A percentile compares a stretch with the other conserved stretches of the same genome.
Evolutionary conservation across 768 basidiomycete genomes (phyloP).

Genomic region (Boletus rex-veris): DNA sequence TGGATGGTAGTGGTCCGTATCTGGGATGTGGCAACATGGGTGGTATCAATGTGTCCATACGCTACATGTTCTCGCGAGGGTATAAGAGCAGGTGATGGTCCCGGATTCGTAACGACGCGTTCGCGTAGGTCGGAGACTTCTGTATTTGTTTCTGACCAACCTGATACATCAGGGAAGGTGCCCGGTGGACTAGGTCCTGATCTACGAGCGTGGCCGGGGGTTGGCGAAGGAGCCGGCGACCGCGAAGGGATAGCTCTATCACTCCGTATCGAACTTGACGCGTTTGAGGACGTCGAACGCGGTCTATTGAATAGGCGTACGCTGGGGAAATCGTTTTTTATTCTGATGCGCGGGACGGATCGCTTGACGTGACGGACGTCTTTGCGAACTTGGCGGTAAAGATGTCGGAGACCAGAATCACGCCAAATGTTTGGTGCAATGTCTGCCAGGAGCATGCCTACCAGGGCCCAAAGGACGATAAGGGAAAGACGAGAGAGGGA

Average conservation of each 20-base stretch:
- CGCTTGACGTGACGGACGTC: slow-evolving; percentile 32
- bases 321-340: slow-evolving; percentile 31
- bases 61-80: slow-evolving; percentile 18
- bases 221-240: slow-evolving; percentile 19
- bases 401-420: slow-evolving; percentile 37
- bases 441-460: slow-evolving; percentile 54
- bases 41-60: slow-evolving; percentile 12
- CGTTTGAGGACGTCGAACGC: slow-evolving; percentile 15
- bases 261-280: slow-evolving; percentile 28
- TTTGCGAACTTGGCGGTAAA: slow-evolving; percentile 37
- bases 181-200: slow-evolving; percentile 28
- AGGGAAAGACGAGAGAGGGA: slow-evolving; percentile 44
- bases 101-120: slow-evolving; percentile 10
- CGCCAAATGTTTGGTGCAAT: slow-evolving; percentile 45
- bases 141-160: slow-evolving; percentile 30
- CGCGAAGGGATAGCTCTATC: slow-evolving; percentile 29
- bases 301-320: slow-evolving; percentile 24
- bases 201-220: slow-evolving; percentile 18
- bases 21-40: slow-evolving; percentile 5
- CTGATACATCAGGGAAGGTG: slow-evolving; percentile 25
- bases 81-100: slow-evolving; percentile 29
- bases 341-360: slow-evolving; percentile 29
- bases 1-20: slow-evolving; percentile 1
- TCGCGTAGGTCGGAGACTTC: slow-evolving; percentile 23
- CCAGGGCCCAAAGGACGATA: slow-evolving; percentile 50